phyloP scores from a whole-genome alignment of 2,329 filamentous ascomycete genomes.

The Pseudopithomyces chartarum region DNA sequence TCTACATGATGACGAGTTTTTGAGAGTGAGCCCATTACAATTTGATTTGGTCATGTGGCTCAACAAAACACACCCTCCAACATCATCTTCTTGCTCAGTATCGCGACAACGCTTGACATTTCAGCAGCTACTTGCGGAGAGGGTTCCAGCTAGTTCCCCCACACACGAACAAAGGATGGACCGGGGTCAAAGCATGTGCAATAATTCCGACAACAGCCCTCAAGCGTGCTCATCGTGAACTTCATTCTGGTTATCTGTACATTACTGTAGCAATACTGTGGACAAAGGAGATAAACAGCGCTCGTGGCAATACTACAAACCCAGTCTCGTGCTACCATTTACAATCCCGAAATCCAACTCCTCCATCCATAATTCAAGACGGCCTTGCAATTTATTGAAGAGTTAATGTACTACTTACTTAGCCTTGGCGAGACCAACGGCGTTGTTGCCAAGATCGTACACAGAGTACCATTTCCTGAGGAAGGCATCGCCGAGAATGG shows the following conservation, averaged over 20 bases:
- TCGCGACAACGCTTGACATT: no score
- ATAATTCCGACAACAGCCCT: no score
- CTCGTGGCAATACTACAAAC: constrained; percentile 22
- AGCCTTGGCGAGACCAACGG: constrained; percentile 86
- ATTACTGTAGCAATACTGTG: constrained; percentile 6
- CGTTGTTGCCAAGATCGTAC: constrained; percentile 89
- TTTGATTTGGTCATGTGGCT: no score
- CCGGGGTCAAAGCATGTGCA: no score
- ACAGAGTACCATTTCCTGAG: constrained; percentile 90
- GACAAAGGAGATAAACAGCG: constrained; percentile 8
- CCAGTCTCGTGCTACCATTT: constrained; percentile 23
- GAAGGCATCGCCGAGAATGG: constrained; percentile 89
- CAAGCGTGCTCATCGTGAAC: neutral
- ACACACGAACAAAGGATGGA: no score
- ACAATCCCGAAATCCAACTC: constrained; percentile 6
- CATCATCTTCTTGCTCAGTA: no score
- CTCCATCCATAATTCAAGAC: neutral
- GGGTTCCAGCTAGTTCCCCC: no score
- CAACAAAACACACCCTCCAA: no score
- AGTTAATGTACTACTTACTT: constrained; percentile 60
- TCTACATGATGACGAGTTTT: neutral
- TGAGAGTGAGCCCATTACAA: no score
- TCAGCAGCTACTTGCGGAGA: no score
- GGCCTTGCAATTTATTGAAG: neutral
- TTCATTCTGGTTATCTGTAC: constrained; percentile 14